Evolutionary conservation across 371 early-diverging fungal species (phyloP).

Genomic region (Mortierella sp.): DNA sequence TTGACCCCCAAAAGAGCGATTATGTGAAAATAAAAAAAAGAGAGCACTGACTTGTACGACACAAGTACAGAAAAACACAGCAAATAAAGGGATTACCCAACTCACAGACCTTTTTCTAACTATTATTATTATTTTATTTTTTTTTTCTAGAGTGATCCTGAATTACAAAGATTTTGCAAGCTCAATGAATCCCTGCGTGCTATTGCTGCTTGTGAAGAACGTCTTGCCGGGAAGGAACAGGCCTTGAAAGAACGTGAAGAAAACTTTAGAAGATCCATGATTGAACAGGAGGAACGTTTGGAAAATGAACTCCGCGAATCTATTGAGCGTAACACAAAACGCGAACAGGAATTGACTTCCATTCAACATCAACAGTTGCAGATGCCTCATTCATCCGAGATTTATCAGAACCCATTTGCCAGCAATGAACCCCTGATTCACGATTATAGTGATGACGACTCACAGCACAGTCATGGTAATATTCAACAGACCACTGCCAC

Average conservation of each 20-base stretch:
- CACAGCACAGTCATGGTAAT: not conserved
- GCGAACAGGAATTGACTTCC: conserved; percentile 10
- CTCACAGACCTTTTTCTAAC: not conserved
- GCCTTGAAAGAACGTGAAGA: conserved; percentile 38
- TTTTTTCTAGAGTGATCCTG: not conserved
- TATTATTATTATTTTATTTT: not conserved
- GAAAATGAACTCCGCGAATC: conserved; percentile 25
- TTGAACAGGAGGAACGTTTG: conserved; percentile 29
- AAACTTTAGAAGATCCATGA: conserved; percentile 18
- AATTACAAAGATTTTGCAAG: conserved; percentile 22
- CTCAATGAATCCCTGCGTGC: conserved; percentile 19
- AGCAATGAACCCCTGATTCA: conserved; percentile 21
- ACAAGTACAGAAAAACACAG: not conserved
- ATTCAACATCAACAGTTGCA: conserved; percentile 17
- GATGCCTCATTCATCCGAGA: conserved; percentile 9
- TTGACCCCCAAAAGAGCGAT: too few relatives aligned
- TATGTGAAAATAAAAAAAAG: conserved; percentile 7
- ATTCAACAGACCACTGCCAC: not conserved
- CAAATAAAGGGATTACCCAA: not conserved
- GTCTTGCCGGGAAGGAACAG: conserved; percentile 31
- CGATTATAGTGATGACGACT: not conserved
- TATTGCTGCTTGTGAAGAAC: conserved; percentile 34
- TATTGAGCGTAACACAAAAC: conserved; percentile 11
- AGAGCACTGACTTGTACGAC: conserved; percentile 6
- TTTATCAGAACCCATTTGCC: conserved; percentile 35